phyloP scores from a whole-genome alignment of 176 grass and related monocot genomes.

The Avena insularis region DNA sequence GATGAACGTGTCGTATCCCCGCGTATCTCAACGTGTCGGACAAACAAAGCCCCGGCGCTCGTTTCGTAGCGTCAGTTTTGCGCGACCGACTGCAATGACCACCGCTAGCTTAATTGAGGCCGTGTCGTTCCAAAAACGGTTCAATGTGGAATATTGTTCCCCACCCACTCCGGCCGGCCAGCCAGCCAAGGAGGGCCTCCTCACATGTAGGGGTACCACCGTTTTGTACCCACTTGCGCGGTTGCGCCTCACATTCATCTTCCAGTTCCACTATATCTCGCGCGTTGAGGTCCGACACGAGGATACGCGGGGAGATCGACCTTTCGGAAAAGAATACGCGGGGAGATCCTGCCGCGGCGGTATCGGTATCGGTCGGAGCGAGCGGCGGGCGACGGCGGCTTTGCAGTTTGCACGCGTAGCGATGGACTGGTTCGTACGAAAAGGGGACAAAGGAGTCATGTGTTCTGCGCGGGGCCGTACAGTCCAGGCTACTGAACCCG shows the following conservation, averaged over 20 bases:
- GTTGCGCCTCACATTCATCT: no score
- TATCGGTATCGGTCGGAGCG: not conserved
- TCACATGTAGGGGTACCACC: not conserved
- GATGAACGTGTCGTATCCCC: no score
- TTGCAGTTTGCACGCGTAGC: not conserved
- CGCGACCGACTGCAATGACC: not conserved
- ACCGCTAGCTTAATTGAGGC: not conserved
- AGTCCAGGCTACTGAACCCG: not conserved
- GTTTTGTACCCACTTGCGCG: not conserved
- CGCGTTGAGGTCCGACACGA: not conserved
- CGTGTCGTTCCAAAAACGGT: not conserved
- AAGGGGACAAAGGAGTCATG: not conserved
- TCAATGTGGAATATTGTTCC: not conserved
- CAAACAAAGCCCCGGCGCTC: not conserved
- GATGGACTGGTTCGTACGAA: not conserved
- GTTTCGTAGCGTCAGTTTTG: no score
- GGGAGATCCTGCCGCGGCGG: no score
- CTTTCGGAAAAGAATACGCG: not conserved
- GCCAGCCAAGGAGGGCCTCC: conserved; percentile 29
- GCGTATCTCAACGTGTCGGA: no score
- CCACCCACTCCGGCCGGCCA: conserved; percentile 2
- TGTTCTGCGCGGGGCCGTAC: not conserved
- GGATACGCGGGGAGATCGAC: not conserved
- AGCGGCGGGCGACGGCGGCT: not conserved
- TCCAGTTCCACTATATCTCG: no score